phyloP scores from a whole-genome alignment of 2,329 filamentous ascomycete genomes.

The Sporothrix phasma region DNA sequence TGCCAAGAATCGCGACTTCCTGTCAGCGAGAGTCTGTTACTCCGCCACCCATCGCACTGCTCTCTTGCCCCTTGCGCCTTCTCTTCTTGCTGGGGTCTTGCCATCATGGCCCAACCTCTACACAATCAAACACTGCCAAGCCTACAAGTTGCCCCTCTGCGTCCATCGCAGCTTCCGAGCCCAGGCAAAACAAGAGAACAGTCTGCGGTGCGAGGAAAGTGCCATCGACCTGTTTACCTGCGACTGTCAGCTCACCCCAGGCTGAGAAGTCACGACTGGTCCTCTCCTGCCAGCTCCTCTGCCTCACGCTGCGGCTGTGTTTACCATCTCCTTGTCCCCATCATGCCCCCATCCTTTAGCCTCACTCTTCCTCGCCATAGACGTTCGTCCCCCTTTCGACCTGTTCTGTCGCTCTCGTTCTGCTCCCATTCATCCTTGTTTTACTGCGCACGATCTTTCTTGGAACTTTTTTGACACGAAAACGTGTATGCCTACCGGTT shows the following conservation, averaged over 20 bases:
- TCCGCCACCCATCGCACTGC: background rate
- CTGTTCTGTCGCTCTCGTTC: background rate
- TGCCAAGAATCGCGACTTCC: background rate
- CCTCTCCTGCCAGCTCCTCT: background rate
- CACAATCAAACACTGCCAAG: background rate
- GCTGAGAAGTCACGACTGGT: background rate
- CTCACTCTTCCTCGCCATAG: background rate
- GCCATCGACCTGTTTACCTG: background rate
- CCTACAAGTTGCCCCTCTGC: background rate
- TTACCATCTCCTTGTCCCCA: background rate
- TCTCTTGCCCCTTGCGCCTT: background rate
- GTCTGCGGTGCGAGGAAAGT: background rate
- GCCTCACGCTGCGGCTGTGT: background rate
- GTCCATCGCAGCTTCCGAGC: background rate
- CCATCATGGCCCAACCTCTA: background rate
- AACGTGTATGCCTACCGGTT: slow-evolving; percentile 16
- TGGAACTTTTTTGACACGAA: slow-evolving; percentile 20
- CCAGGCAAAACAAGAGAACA: background rate
- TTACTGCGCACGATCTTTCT: slow-evolving; percentile 12
- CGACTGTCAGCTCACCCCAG: background rate
- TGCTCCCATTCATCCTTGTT: slow-evolving; percentile 10
- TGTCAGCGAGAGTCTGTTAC: background rate
- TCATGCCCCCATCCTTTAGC: background rate
- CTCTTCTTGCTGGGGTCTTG: background rate
- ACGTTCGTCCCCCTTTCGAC: background rate